phyloP scores from a whole-genome alignment of 2,329 filamentous ascomycete genomes.

The Epichloe hybrida region DNA sequence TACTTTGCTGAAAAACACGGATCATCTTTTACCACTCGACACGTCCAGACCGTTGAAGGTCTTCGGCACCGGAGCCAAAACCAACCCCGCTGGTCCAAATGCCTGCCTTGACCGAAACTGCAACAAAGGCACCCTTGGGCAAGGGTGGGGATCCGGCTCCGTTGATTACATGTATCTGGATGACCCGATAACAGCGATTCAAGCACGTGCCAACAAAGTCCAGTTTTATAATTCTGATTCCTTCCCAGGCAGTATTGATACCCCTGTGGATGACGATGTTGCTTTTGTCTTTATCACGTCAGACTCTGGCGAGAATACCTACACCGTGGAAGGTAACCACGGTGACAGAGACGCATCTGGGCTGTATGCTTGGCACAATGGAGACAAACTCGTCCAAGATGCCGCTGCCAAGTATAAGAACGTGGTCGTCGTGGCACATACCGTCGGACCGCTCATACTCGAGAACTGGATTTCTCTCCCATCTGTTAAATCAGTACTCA shows the following conservation, averaged over 20 bases:
- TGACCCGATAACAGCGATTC: constrained; percentile 45
- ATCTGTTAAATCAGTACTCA: no score
- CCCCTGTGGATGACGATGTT: constrained; percentile 46
- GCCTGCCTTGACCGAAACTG: constrained; percentile 66
- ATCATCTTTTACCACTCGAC: constrained; percentile 34
- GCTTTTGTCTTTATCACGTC: constrained; percentile 81
- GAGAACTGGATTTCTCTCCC: no score
- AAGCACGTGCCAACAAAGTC: constrained; percentile 39
- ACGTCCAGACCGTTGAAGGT: constrained; percentile 23
- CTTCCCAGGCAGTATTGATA: constrained; percentile 19
- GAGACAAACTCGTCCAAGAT: constrained; percentile 59
- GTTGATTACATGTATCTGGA: constrained; percentile 78
- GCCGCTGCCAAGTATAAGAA: no score
- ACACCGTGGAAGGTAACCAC: constrained; percentile 39
- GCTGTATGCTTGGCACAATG: constrained; percentile 56
- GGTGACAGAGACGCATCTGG: constrained; percentile 62
- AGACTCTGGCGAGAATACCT: constrained; percentile 71
- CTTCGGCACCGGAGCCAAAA: constrained; percentile 33
- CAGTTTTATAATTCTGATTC: constrained; percentile 33
- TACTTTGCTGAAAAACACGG: constrained; percentile 69
- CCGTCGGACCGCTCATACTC: no score
- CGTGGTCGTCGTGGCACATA: no score
- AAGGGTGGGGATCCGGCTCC: constrained; percentile 82
- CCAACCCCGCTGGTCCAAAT: constrained; percentile 51
- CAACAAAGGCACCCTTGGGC: constrained; percentile 73